Percentiles rank a stretch among this genome's conserved stretches.
Conservation (phyloP, 2,329 filamentous ascomycete species). For the Colletotrichum neosansevieriae region DNA sequence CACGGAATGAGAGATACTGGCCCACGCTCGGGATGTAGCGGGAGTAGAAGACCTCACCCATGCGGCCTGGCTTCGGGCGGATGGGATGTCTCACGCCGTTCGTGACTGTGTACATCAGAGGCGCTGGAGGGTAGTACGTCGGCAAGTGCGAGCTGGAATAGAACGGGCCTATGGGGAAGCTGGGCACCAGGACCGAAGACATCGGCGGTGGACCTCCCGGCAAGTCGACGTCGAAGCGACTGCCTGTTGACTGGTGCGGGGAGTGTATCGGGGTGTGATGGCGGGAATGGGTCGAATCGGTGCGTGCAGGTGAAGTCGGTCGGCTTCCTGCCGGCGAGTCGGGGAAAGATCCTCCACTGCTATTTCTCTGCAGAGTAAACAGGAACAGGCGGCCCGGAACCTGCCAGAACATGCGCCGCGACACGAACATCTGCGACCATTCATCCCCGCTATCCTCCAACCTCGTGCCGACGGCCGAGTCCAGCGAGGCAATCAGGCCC, state of each 20-base stretch:
- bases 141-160: constrained; percentile 86
- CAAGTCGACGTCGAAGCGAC: constrained; percentile 48
- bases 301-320: constrained; percentile 62
- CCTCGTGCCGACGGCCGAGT: constrained; percentile 79
- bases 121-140: constrained; percentile 89
- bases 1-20: constrained; percentile 90
- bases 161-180: constrained; percentile 74
- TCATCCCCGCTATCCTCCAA: constrained; percentile 71
- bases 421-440: constrained; percentile 87
- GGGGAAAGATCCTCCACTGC: constrained; percentile 52
- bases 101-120: constrained; percentile 84
- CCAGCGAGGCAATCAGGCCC: constrained; percentile 82
- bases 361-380: constrained; percentile 79
- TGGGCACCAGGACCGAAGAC: constrained; percentile 48
- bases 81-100: constrained; percentile 86
- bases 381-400: constrained; percentile 88
- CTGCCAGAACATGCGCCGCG: constrained; percentile 89
- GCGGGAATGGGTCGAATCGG: constrained; percentile 47
- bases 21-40: constrained; percentile 85
- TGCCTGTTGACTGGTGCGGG: constrained; percentile 46
- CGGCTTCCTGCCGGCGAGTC: constrained; percentile 66
- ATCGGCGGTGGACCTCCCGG: constrained; percentile 55
- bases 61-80: constrained; percentile 87
- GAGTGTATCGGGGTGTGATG: constrained; percentile 43
- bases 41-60: constrained; percentile 92